phyloP scores from a whole-genome alignment of 2,329 filamentous ascomycete genomes.

The Gliomastix tumulicola region DNA sequence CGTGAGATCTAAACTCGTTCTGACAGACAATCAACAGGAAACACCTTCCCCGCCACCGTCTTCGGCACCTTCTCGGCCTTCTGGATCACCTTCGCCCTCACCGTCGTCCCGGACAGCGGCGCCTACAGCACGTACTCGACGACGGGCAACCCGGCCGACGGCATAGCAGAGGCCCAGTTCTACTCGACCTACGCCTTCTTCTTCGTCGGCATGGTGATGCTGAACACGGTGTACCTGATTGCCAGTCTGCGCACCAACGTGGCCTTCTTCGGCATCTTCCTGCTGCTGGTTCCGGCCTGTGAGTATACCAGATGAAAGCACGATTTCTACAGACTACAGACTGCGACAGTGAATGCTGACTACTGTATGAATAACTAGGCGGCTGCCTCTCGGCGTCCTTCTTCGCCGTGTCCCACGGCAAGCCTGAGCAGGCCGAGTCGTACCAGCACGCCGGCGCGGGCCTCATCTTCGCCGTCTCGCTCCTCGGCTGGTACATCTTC shows the following conservation, averaged over 20 bases:
- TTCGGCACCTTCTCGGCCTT: conserved; percentile 41
- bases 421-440: conserved; percentile 6
- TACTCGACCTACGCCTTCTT: conserved; percentile 49
- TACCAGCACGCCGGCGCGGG: conserved; percentile 18
- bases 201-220: conserved; percentile 52
- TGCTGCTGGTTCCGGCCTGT: conserved; percentile 36
- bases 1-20: not conserved
- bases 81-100: conserved; percentile 41
- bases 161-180: conserved; percentile 34
- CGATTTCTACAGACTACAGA: not conserved
- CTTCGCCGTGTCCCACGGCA: conserved; percentile 15
- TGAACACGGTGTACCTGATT: conserved; percentile 55
- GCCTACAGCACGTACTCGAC: conserved; percentile 30
- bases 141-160: conserved; percentile 19
- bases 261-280: conserved; percentile 55
- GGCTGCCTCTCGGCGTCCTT: conserved; percentile 19
- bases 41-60: conserved; percentile 47
- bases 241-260: conserved; percentile 60
- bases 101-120: conserved; percentile 38
- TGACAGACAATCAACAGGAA: conserved; percentile 28
- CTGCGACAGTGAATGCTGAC: not conserved
- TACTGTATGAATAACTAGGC: conserved; percentile 8
- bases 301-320: conserved; percentile 7
- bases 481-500: conserved; percentile 44
- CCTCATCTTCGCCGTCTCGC: conserved; percentile 11